These are phyloP conservation scores for Suillus hirtellus DNA, from an alignment of 768 basidiomycete species.

Conservation along the genomic window DNA sequence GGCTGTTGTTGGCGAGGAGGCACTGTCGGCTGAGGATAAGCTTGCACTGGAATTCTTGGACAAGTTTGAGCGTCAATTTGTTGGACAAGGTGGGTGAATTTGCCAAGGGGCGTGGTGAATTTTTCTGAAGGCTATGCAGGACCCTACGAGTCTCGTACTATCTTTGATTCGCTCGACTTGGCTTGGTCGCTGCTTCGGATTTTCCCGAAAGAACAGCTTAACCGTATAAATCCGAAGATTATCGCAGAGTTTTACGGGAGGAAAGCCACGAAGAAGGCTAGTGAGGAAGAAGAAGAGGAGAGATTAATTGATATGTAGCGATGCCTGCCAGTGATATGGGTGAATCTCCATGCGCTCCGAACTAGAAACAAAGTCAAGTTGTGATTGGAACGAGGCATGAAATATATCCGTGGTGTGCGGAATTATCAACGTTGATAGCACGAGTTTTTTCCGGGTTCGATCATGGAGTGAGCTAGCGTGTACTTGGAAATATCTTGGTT, in stretches of 20 bases:
- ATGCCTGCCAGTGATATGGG: too few relatives aligned
- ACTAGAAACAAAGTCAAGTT: too few relatives aligned
- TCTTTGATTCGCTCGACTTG: constrained; percentile 96
- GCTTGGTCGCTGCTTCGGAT: constrained; percentile 96
- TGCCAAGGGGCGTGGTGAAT: constrained; percentile 14
- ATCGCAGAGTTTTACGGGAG: constrained; percentile 91
- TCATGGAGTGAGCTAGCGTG: constrained; percentile 3
- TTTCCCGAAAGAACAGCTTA: constrained; percentile 98
- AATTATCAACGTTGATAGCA: constrained; percentile 10
- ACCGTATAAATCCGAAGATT: constrained; percentile 97
- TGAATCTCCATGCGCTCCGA: too few relatives aligned
- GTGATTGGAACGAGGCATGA: constrained; percentile 12
- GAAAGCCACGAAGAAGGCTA: constrained; percentile 69
- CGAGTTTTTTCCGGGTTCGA: constrained; percentile 4
- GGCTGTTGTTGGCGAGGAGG: constrained; percentile 98
- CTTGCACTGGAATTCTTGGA: constrained; percentile 96
- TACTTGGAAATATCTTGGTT: neutral
- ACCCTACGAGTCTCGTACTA: constrained; percentile 90
- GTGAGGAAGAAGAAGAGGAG: constrained; percentile 44
- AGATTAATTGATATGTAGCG: constrained; percentile 66
- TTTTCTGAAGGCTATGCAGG: constrained; percentile 46
- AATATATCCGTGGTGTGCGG: constrained; percentile 16
- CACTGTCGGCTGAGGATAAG: constrained; percentile 92
- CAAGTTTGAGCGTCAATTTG: constrained; percentile 97
- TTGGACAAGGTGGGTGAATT: constrained; percentile 77